These are phyloP conservation scores for Digitaria exilis DNA, from an alignment of 202 grass and related monocot genomes.

Conservation along the genomic window DNA sequence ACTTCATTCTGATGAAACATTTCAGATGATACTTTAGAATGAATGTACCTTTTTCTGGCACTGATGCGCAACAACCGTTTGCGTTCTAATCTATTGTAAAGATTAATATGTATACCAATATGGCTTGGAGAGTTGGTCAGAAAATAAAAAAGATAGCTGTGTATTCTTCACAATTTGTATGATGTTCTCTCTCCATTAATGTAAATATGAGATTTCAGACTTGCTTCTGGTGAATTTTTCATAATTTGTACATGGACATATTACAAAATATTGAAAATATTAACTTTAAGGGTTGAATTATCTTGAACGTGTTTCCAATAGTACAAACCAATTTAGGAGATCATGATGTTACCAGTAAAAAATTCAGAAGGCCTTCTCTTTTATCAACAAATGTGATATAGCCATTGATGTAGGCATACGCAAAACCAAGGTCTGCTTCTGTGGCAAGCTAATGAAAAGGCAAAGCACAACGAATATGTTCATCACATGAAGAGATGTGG, in stretches of 20 bases:
- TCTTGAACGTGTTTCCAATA: neutral
- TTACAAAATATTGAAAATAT: neutral
- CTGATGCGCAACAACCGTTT: neutral
- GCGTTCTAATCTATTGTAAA: neutral
- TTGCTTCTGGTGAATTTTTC: neutral
- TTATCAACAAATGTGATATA: conserved; percentile 77
- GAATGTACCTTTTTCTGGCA: neutral
- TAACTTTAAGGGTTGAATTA: neutral
- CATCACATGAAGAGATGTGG: neutral
- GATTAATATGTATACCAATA: neutral
- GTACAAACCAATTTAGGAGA: neutral
- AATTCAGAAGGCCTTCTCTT: conserved; percentile 73
- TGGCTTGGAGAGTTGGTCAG: too few relatives aligned
- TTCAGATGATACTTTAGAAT: neutral
- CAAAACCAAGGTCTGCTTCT: conserved; percentile 84
- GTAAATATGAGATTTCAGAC: neutral
- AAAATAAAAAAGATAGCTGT: neutral
- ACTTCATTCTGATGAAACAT: neutral
- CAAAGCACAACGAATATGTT: neutral
- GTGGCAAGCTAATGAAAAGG: conserved; percentile 52
- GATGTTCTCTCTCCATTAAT: neutral
- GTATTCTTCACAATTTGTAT: neutral
- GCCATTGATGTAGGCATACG: conserved; percentile 80
- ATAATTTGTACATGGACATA: neutral
- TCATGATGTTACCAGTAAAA: conserved; percentile 56